phyloP scores from a whole-genome alignment of 225 moss, liverwort and hornwort species.

The Physcomitrium patens region DNA sequence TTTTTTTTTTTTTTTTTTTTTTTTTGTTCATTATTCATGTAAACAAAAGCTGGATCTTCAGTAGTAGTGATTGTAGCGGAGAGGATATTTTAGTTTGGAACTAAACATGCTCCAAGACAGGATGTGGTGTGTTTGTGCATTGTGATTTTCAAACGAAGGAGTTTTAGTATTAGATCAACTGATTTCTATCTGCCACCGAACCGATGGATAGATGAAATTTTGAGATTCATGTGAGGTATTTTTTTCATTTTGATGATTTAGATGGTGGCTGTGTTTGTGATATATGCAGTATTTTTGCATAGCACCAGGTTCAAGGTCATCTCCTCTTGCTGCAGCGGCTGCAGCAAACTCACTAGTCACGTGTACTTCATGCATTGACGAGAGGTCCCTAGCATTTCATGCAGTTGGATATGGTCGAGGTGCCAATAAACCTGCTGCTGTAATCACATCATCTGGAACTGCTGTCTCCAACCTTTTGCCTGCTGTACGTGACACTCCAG shows the following conservation, averaged over 20 bases:
- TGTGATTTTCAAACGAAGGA: background rate
- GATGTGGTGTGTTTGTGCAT: background rate
- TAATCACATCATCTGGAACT: slow-evolving; percentile 93
- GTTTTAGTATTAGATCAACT: background rate
- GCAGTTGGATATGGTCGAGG: slow-evolving; percentile 95
- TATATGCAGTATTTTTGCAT: slow-evolving; percentile 88
- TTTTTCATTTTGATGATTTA: background rate
- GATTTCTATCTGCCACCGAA: slow-evolving; percentile 1
- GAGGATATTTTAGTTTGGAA: slow-evolving; percentile 10
- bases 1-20: no score
- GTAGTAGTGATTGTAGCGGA: background rate
- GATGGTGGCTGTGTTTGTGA: slow-evolving; percentile 8
- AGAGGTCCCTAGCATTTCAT: slow-evolving; percentile 87
- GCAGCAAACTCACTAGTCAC: slow-evolving; percentile 81
- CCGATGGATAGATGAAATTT: background rate
- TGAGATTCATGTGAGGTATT: background rate
- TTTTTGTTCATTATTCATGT: background rate
- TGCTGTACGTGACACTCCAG: slow-evolving; percentile 56
- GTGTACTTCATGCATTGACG: slow-evolving; percentile 84
- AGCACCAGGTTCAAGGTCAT: slow-evolving; percentile 94
- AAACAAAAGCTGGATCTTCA: background rate
- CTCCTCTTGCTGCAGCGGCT: slow-evolving; percentile 88
- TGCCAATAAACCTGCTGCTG: slow-evolving; percentile 81
- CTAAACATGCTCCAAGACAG: background rate
- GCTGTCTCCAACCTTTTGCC: slow-evolving; percentile 95